Evolutionary conservation across 495 filamentous ascomycete species (phyloP).

Genomic region (Penicillium pancosmium): DNA sequence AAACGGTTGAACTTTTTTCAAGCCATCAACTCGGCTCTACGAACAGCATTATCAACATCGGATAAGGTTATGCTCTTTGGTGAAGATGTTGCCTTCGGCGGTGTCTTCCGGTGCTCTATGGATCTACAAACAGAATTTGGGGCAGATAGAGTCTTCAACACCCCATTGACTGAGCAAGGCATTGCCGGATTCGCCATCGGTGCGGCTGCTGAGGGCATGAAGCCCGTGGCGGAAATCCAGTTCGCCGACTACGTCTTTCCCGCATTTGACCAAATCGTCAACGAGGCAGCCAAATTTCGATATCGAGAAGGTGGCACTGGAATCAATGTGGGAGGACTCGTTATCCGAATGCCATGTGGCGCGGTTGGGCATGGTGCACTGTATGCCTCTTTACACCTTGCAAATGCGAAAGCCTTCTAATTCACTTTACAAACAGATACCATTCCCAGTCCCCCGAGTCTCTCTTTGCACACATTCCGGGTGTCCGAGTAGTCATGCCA

Average conservation of each 20-base stretch:
- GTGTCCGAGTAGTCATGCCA: slow-evolving; percentile 86
- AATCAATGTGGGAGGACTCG: slow-evolving; percentile 73
- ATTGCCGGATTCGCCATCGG: slow-evolving; percentile 95
- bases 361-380: slow-evolving; percentile 94
- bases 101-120: slow-evolving; percentile 94
- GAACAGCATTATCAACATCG: slow-evolving; percentile 78
- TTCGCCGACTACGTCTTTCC: slow-evolving; percentile 98
- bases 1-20: slow-evolving; percentile 91
- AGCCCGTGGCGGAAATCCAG: slow-evolving; percentile 93
- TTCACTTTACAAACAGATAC: slow-evolving; percentile 54
- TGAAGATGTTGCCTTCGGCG: slow-evolving; percentile 95
- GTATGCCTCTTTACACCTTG: slow-evolving; percentile 35
- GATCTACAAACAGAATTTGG: slow-evolving; percentile 87
- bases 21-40: slow-evolving; percentile 86
- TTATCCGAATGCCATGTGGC: slow-evolving; percentile 92
- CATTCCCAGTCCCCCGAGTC: slow-evolving; percentile 94
- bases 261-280: slow-evolving; percentile 96
- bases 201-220: slow-evolving; percentile 86
- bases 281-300: slow-evolving; percentile 91
- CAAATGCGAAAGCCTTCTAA: slow-evolving; percentile 7
- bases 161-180: slow-evolving; percentile 90
- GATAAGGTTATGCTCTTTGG: slow-evolving; percentile 90
- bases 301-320: slow-evolving; percentile 80
- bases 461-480: slow-evolving; percentile 90
- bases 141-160: slow-evolving; percentile 91